Evolutionary conservation across 2,329 filamentous ascomycete genomes (phyloP).

Genomic region (Dendrostoma leiphaemia): DNA sequence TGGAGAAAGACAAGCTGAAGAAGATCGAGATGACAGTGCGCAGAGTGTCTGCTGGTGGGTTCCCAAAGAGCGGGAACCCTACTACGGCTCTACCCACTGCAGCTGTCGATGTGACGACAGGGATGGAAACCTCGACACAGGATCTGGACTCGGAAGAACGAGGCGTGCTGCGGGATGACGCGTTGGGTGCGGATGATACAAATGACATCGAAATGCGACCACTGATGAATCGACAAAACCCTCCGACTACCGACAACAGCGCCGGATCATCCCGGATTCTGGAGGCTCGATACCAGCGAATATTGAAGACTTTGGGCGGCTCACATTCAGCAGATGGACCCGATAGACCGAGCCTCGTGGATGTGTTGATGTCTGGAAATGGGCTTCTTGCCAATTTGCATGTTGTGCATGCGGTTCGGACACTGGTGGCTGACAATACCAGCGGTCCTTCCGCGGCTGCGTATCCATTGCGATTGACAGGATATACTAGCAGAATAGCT

Average conservation of each 20-base stretch:
- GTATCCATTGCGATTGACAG: conserved; percentile 51
- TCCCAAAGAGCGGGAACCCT: conserved; percentile 15
- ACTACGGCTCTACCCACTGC: conserved; percentile 23
- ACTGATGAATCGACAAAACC: conserved; percentile 19
- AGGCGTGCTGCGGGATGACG: conserved; percentile 42
- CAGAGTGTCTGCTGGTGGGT: conserved; percentile 12
- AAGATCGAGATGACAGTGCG: conserved; percentile 39
- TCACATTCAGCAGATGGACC: conserved; percentile 24
- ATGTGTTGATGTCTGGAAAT: conserved; percentile 54
- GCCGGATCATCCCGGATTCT: conserved; percentile 19
- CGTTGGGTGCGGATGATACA: conserved; percentile 33
- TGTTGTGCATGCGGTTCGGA: conserved; percentile 47
- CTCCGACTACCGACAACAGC: conserved; percentile 22
- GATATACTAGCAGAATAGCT: conserved; percentile 54
- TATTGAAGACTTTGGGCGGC: conserved; percentile 21
- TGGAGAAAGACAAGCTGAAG: conserved; percentile 57
- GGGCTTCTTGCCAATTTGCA: conserved; percentile 54
- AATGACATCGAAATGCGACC: conserved; percentile 47
- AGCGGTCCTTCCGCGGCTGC: conserved; percentile 37
- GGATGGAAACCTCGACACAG: conserved; percentile 32
- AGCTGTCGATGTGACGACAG: conserved; percentile 8
- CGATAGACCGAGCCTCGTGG: conserved; percentile 38
- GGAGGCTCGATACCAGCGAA: conserved; percentile 15
- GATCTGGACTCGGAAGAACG: conserved; percentile 58
- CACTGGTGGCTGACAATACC: conserved; percentile 45